Percentiles rank a stretch among this genome's conserved stretches.
These are phyloP conservation scores for Phytophthora rubi DNA, from an alignment of 352 stramenopile genomes.

Conservation along the genomic window DNA sequence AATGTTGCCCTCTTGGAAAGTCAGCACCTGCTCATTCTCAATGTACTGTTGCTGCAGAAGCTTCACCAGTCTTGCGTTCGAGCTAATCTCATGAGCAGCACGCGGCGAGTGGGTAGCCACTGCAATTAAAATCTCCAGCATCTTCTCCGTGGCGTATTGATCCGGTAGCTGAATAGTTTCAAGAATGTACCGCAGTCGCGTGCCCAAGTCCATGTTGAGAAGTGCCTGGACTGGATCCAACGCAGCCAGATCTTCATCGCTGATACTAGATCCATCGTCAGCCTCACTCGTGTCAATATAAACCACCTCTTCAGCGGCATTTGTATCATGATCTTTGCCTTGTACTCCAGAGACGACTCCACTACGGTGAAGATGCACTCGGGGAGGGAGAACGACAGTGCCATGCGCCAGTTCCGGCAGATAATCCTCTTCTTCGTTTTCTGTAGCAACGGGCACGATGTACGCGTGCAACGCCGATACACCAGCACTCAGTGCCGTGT, in stretches of 20 bases:
- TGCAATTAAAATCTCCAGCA: conserved; percentile 62
- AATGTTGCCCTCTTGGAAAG: conserved; percentile 32
- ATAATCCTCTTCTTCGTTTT: not conserved
- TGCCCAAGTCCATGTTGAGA: conserved; percentile 60
- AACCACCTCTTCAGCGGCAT: conserved; percentile 41
- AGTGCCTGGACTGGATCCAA: conserved; percentile 68
- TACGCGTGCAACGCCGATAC: conserved; percentile 63
- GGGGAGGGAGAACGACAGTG: conserved; percentile 33
- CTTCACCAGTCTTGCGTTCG: conserved; percentile 50
- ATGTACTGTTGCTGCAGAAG: conserved; percentile 57
- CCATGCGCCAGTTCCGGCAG: conserved; percentile 40
- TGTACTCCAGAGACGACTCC: not conserved
- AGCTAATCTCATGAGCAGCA: conserved; percentile 52
- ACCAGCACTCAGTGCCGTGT: conserved; percentile 54
- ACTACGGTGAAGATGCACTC: conserved; percentile 54
- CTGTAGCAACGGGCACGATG: conserved; percentile 41
- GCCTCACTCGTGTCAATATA: conserved; percentile 58
- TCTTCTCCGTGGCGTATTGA: conserved; percentile 47
- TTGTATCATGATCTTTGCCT: not conserved
- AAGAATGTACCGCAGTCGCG: conserved; percentile 60
- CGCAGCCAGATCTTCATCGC: conserved; percentile 56
- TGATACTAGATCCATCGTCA: conserved; percentile 47
- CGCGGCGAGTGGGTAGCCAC: conserved; percentile 60
- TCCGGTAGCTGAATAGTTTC: conserved; percentile 54
- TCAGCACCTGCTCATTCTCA: conserved; percentile 56